Evolutionary conservation across 495 filamentous ascomycete species (phyloP).

Genomic region (Penicillium desertorum): DNA sequence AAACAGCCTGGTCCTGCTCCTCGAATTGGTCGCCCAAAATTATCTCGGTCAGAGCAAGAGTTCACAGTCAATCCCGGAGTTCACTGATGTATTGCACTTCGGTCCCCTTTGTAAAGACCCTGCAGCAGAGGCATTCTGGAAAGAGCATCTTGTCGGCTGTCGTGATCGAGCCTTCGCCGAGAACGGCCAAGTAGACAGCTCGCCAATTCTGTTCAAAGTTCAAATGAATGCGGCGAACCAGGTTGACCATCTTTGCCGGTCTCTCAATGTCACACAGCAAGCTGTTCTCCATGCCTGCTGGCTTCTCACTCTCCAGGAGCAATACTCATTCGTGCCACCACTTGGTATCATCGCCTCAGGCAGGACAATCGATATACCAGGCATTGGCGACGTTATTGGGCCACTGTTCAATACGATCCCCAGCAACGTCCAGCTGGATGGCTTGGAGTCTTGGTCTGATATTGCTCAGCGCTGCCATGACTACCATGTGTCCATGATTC

Average conservation of each 20-base stretch:
- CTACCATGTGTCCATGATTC: slow-evolving; percentile 42
- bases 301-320: slow-evolving; percentile 36
- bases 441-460: slow-evolving; percentile 36
- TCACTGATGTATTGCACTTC: slow-evolving; percentile 44
- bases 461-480: slow-evolving; percentile 37
- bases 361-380: slow-evolving; percentile 48
- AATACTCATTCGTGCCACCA: slow-evolving; percentile 33
- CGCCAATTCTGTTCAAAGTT: slow-evolving; percentile 20
- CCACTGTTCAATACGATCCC: slow-evolving; percentile 91
- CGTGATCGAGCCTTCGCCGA: slow-evolving; percentile 31
- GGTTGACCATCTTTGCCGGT: slow-evolving; percentile 25
- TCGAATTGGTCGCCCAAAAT: slow-evolving; percentile 51
- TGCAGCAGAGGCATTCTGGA: slow-evolving; percentile 66
- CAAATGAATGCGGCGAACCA: slow-evolving; percentile 18
- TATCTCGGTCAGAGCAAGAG: slow-evolving; percentile 29
- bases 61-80: slow-evolving; percentile 18
- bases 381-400: slow-evolving; percentile 68
- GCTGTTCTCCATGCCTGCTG: slow-evolving; percentile 44
- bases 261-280: slow-evolving; percentile 43
- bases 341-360: slow-evolving; percentile 48
- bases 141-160: slow-evolving; percentile 48
- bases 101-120: slow-evolving; percentile 45
- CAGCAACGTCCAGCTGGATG: slow-evolving; percentile 53
- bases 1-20: slow-evolving; percentile 66
- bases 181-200: slow-evolving; percentile 2